Percentiles rank a stretch among this genome's conserved stretches.
Evolutionary conservation across 2,329 filamentous ascomycete genomes (phyloP).

Genomic region (Metarhizium rileyi): DNA sequence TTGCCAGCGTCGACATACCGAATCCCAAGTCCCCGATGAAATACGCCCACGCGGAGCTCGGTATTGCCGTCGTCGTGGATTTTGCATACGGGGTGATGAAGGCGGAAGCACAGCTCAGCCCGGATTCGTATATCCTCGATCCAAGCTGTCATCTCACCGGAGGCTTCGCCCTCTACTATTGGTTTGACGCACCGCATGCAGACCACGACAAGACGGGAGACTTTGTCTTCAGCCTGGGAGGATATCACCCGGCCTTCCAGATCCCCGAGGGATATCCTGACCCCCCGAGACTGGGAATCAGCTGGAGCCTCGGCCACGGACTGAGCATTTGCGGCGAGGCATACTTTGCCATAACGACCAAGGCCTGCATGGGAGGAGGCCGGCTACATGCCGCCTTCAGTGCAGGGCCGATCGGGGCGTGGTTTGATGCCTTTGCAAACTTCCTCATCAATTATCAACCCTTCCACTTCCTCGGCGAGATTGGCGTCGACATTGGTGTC

Average conservation of each 20-base stretch:
- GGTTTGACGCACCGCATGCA: slow-evolving; percentile 21
- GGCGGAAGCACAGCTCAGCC: slow-evolving; percentile 29
- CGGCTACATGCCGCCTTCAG: slow-evolving; percentile 19
- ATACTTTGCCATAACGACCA: slow-evolving; percentile 37
- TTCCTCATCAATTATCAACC: slow-evolving; percentile 32
- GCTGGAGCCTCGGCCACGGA: slow-evolving; percentile 20
- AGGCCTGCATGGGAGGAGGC: slow-evolving; percentile 32
- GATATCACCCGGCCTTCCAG: slow-evolving; percentile 30
- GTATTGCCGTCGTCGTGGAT: slow-evolving; percentile 24
- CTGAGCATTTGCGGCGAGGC: slow-evolving; percentile 29
- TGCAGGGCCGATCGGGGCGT: slow-evolving; percentile 26
- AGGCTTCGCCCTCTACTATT: slow-evolving; percentile 30
- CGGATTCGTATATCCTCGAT: slow-evolving; percentile 28
- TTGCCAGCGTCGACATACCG: slow-evolving; percentile 21
- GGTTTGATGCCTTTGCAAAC: slow-evolving; percentile 29
- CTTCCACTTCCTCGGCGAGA: slow-evolving; percentile 22
- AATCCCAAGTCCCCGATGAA: slow-evolving; percentile 7
- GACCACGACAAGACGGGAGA: slow-evolving; percentile 21
- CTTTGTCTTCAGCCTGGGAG: slow-evolving; percentile 36
- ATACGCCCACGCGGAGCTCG: slow-evolving; percentile 28
- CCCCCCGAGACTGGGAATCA: slow-evolving; percentile 28
- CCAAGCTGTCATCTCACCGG: slow-evolving; percentile 31
- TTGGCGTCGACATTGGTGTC: slow-evolving; percentile 19
- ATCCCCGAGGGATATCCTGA: slow-evolving; percentile 26
- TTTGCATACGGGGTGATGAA: slow-evolving; percentile 24